Evolutionary conservation across 73 alveolate genomes (phyloP).

Genomic region (Paramecium sexaurelia): DNA sequence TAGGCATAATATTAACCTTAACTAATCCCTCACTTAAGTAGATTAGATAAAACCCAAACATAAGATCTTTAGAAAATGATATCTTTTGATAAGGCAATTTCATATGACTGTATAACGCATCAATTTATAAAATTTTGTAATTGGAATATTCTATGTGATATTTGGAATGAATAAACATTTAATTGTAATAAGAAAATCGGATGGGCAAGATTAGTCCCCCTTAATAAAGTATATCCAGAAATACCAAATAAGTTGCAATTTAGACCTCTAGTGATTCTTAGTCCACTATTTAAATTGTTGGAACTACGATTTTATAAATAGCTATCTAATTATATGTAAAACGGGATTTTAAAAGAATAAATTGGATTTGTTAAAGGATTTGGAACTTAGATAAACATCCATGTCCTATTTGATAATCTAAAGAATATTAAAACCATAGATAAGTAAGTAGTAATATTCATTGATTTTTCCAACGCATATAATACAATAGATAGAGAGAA

Average conservation of each 20-base stretch:
- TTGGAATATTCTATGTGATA: neutral
- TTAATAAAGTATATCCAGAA: neutral
- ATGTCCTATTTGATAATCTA: too few species aligned
- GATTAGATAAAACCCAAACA: neutral
- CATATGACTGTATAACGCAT: neutral
- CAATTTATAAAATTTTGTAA: neutral
- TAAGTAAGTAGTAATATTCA: neutral
- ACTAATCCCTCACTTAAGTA: too few species aligned
- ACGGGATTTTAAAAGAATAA: neutral
- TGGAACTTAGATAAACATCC: too few species aligned
- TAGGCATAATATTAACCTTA: too few species aligned
- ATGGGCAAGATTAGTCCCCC: neutral
- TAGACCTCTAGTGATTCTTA: neutral
- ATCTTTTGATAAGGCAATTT: neutral
- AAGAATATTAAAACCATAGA: too few species aligned
- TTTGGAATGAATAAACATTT: neutral
- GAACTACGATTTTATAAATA: neutral
- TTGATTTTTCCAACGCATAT: neutral
- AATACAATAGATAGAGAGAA: neutral
- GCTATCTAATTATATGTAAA: neutral
- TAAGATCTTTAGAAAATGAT: neutral
- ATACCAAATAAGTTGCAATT: neutral
- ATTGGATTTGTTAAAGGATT: neutral
- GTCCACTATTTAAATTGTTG: neutral
- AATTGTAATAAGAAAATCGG: neutral